Conservation (phyloP, 2,329 filamentous ascomycete species). For the Nemania sp. region DNA sequence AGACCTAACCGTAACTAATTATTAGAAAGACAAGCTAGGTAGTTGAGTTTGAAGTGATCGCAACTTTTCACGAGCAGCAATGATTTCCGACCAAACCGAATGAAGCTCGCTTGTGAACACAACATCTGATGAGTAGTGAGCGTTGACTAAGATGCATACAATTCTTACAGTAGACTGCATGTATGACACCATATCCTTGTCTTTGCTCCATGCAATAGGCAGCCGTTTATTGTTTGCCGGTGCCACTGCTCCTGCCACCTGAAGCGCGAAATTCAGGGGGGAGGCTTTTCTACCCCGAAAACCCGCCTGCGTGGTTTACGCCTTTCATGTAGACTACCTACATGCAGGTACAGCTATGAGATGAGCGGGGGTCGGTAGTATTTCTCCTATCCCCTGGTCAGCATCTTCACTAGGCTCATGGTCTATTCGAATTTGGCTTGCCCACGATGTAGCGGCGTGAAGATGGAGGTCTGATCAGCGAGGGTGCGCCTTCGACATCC, state of each 20-base stretch:
- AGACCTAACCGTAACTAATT: slow-evolving; percentile 21
- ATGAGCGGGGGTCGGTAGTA: slow-evolving; percentile 8
- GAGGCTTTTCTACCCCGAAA: slow-evolving; percentile 1
- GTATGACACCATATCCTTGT: slow-evolving; percentile 12
- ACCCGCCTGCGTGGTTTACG: slow-evolving; percentile 1
- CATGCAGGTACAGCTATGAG: slow-evolving; percentile 27
- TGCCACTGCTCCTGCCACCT: neutral
- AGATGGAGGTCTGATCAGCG: slow-evolving; percentile 6
- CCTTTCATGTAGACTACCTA: slow-evolving; percentile 4
- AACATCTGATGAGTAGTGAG: neutral
- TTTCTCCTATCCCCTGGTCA: slow-evolving; percentile 9
- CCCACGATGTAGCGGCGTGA: neutral
- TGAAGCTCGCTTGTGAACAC: slow-evolving; percentile 1
- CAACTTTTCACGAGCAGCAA: neutral
- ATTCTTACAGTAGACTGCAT: slow-evolving; percentile 19
- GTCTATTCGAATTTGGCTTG: slow-evolving; percentile 3
- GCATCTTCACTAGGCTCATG: slow-evolving; percentile 8
- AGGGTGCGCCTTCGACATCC: slow-evolving; percentile 16
- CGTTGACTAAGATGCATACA: slow-evolving; percentile 23
- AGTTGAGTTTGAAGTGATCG: neutral
- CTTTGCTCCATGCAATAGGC: slow-evolving; percentile 2
- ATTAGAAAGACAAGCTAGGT: slow-evolving; percentile 11
- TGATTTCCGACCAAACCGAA: neutral
- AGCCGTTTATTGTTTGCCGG: neutral
- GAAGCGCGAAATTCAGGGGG: slow-evolving; percentile 9